A percentile compares a stretch with the other conserved stretches of the same genome.
Evolutionary conservation across 148 eudicot genomes (phyloP).

Genomic region (Rhododendron vialii): DNA sequence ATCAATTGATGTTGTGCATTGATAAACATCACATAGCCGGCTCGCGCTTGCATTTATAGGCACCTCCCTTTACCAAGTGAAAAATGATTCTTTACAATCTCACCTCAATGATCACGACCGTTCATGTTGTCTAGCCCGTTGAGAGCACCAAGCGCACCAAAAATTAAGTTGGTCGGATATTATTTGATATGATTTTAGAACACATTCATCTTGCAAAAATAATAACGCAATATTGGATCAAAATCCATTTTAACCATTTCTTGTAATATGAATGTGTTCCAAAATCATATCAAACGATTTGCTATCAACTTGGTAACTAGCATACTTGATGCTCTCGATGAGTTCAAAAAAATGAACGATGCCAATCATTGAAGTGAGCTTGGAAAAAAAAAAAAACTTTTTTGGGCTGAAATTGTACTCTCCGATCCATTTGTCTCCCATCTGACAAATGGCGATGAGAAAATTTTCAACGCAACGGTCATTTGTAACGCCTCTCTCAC

Average conservation of each 20-base stretch:
- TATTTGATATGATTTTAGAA: no score
- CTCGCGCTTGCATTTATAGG: neutral
- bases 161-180: no score
- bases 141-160: no score
- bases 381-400: neutral
- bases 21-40: neutral
- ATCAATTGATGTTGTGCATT: neutral
- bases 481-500: no score
- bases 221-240: no score
- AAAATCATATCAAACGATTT: neutral
- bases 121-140: no score
- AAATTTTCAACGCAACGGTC: no score
- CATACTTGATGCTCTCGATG: neutral
- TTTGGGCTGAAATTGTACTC: neutral
- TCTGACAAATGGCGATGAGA: no score
- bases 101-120: no score
- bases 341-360: neutral
- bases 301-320: neutral
- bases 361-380: neutral
- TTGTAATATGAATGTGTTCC: neutral
- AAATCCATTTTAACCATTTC: neutral
- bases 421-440: no score
- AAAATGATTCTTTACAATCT: no score
- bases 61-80: neutral
- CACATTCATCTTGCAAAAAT: no score